These are phyloP conservation scores for Plasmodium vivax DNA, from an alignment of 169 alveolate genomes.

Conservation along the genomic window DNA sequence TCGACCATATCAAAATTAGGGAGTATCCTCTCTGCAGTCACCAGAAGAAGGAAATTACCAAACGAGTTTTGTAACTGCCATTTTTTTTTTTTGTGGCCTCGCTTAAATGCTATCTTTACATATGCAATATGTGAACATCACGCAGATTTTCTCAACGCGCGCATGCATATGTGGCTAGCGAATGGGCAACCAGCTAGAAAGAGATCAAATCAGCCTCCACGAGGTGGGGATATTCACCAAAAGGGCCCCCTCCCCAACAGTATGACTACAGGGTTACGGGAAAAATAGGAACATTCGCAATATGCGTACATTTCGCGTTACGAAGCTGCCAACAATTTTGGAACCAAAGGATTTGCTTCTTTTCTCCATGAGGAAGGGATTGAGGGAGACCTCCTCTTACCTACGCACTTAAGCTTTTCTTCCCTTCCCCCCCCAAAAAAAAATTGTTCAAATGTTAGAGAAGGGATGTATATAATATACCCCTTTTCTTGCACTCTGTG, in stretches of 20 bases:
- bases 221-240: not conserved
- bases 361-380: not conserved
- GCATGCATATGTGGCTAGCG: not conserved
- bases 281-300: not conserved
- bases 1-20: not conserved
- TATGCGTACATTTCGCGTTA: not conserved
- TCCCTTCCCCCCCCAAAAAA: too few relatives aligned
- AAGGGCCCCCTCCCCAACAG: not conserved
- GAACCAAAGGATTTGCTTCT: not conserved
- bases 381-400: not conserved
- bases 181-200: not conserved
- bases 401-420: not conserved
- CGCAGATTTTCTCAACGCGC: not conserved
- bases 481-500: not conserved
- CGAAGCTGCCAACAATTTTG: not conserved
- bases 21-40: not conserved
- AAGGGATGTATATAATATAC: not conserved
- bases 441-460: not conserved
- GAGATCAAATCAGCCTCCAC: not conserved
- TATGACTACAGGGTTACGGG: not conserved
- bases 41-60: not conserved
- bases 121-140: not conserved
- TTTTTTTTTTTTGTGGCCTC: not conserved
- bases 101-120: not conserved
- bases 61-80: not conserved